Evolutionary conservation across 805 yeast genomes (phyloP).

Genomic region (Metschnikowia baotianmanensis): DNA sequence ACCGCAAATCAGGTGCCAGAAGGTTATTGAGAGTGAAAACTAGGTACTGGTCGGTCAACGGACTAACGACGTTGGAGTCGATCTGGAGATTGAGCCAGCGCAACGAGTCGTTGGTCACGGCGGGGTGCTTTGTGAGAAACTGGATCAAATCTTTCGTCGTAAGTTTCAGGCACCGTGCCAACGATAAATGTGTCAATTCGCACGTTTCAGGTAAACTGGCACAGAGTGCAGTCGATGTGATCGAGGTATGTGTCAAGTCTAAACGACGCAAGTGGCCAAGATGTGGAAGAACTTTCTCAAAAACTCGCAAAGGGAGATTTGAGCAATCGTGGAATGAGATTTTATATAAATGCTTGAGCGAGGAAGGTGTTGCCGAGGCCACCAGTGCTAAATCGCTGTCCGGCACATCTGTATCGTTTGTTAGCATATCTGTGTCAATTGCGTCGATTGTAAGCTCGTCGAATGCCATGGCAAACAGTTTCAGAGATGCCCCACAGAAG

Average conservation of each 20-base stretch:
- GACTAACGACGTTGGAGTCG: constrained; percentile 60
- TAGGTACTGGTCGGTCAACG: constrained; percentile 51
- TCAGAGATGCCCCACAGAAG: constrained; percentile 84
- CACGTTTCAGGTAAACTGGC: constrained; percentile 53
- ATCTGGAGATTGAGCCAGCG: constrained; percentile 67
- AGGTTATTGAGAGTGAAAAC: constrained; percentile 43
- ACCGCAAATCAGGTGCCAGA: constrained; percentile 45
- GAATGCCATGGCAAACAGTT: constrained; percentile 59
- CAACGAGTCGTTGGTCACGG: constrained; percentile 47
- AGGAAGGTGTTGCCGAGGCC: not conserved
- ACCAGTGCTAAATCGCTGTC: constrained; percentile 6
- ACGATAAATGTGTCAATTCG: constrained; percentile 70
- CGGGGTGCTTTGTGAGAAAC: constrained; percentile 70
- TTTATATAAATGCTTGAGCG: constrained; percentile 30
- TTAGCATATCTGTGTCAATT: too few species aligned
- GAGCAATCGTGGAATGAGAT: constrained; percentile 88
- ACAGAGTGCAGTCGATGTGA: constrained; percentile 59
- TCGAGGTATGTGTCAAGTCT: constrained; percentile 79
- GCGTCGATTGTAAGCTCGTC: constrained; percentile 32
- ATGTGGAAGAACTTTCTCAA: constrained; percentile 56
- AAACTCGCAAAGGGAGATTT: constrained; percentile 58
- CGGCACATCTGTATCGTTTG: constrained; percentile 16
- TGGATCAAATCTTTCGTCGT: constrained; percentile 70
- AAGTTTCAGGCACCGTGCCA: constrained; percentile 52
- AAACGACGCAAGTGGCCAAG: constrained; percentile 58